Base-by-base conservation (phyloP, 192 early-diverging fungal genomes). In the Phlyctochytrium planicorne region DNA sequence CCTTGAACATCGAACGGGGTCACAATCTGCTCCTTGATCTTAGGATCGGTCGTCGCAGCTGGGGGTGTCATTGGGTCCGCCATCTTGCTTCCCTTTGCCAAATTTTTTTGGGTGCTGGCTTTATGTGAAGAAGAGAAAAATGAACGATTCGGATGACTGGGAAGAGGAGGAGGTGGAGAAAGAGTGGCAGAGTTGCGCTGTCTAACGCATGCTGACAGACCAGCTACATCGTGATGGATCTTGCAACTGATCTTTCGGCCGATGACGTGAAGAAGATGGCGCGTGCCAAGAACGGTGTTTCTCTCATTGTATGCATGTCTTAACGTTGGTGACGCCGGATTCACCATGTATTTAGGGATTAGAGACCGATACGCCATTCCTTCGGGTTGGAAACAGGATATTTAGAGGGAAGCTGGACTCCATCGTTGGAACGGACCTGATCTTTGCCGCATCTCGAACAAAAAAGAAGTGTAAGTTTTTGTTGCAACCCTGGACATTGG, bases 1-100 rank as follows among this genome's bases (percentile, higher is more conserved):
- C 95, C 96, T 75, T 96, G 84, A 0, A 98, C 97, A 36, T 91
- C 86, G 93, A 93, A 98, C 35, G 97, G 97, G 24, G 90, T 93
- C 34, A 98, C 86, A 68, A 78, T 71, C 75, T 89, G 89, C 29
- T 82, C 83, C 33, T 32, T 16, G 32, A 36, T 10, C 14, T 25
- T 34, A 16, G 35, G 14, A 17, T 10, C 14, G 14, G 23, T 34
- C 30, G 60, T 33, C 17, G 30, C 60, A 36, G 12, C 20, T 25
- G 27, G 32, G 6, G 23, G 20, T 17, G 60, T 62, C 24, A 33
- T 17, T 12, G 60, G 24, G 17, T 62, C 20, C 56, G 24, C 25
- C 0, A n/a, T 23, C 34, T 34, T 62, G 61, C 14, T n/a, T 62
- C n/a, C 17, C 17, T 17, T 59, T 1, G 17, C 57, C 57, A 59